Evolutionary conservation across 306 rosid species (phyloP), one percentile per base, ranked within the genome.

Genomic region (Neltuma alba): DNA sequence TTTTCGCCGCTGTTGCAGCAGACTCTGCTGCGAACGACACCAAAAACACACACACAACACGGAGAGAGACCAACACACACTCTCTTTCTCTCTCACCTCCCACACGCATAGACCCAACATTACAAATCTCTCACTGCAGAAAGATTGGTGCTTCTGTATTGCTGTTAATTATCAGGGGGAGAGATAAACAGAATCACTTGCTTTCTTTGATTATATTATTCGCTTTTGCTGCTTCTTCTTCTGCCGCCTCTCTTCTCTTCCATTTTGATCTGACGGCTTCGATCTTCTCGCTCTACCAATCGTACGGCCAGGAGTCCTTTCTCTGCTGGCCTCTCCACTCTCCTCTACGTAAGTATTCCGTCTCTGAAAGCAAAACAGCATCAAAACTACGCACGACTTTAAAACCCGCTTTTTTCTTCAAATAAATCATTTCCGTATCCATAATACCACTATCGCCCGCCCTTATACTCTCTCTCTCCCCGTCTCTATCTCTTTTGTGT

Each of bases 201-300:
- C 75, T 40, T 57, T 77, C 68, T 72, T 45, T 76, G 52, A 61
- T 76, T 63, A 76, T n/a, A 45, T 10, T 14, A 48, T 9, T 11
- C 50, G 70, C 64, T 37, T 37, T 11, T 58, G 4, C 42, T 63
- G 18, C 72, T 21, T 4, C 72, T 5, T 20, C 58, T n/a, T n/a
- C 54, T 1, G 54, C 54, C 21, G 54, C 54, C n/a, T 47, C 50
- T 13, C 50, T 50, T 72, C 71, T 54, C 47, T n/a, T n/a, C 21
- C 28, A 38, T 80, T 86, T 85, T 90, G 88, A 91, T 94, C 92
- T 87, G 83, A 89, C 97, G 99, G 90, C 87, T 79, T 52, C 85
- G 88, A 88, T 95, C 92, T 86, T 81, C 83, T 84, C 88, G 82
- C 85, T 83, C 82, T 85, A 55, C 76, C 81, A 88, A 85, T 90